phyloP scores from a whole-genome alignment of 2,329 filamentous ascomycete species.

The Lachnum nothofagi region DNA sequence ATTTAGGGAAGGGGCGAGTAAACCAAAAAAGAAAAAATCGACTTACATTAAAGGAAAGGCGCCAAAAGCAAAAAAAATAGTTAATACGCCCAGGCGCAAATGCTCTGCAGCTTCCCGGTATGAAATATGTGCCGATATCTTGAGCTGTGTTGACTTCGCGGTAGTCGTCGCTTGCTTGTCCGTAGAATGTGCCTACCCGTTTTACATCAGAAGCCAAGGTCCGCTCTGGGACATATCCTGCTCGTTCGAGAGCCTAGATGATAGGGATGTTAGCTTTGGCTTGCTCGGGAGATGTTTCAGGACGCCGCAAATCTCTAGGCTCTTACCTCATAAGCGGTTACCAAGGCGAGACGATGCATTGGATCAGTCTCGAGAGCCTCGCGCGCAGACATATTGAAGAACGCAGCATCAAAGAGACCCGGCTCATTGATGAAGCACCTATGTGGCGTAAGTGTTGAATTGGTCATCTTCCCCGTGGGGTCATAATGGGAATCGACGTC shows the following conservation, averaged over 20 bases:
- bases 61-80: constrained; percentile 39
- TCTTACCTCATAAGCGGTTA: constrained; percentile 57
- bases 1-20: no score
- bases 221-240: constrained; percentile 54
- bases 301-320: no score
- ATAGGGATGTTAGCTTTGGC: constrained; percentile 73
- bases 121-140: constrained; percentile 25
- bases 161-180: constrained; percentile 24
- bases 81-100: constrained; percentile 32
- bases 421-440: constrained; percentile 67
- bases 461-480: constrained; percentile 64
- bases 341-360: constrained; percentile 69
- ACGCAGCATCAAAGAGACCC: constrained; percentile 68
- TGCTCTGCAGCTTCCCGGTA: constrained; percentile 41
- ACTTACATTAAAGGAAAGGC: constrained; percentile 50
- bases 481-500: constrained; percentile 67
- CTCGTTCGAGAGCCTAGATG: constrained; percentile 75
- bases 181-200: constrained; percentile 24
- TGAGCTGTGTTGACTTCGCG: constrained; percentile 24
- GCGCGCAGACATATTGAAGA: constrained; percentile 80
- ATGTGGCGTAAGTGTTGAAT: constrained; percentile 69
- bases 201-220: constrained; percentile 38
- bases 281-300: constrained; percentile 83
- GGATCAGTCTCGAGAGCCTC: constrained; percentile 76
- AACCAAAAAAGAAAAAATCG: no score